phyloP scores from a whole-genome alignment of 305 asterid genomes.

The Striga hermonthica region DNA sequence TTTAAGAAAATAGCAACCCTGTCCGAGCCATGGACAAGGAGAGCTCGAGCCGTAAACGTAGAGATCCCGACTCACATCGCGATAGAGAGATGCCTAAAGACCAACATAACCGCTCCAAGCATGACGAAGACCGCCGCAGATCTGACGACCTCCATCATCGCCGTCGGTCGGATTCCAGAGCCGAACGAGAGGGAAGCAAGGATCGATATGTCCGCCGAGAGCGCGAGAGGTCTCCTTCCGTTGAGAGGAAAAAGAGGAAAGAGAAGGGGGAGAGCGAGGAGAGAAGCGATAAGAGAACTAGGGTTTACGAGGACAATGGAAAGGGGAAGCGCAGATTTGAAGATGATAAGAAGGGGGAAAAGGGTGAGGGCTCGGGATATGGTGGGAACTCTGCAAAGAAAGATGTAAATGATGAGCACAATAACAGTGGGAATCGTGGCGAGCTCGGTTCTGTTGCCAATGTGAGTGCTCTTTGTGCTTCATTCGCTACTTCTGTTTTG shows the following conservation, averaged over 20 bases:
- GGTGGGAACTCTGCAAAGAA: slow-evolving; percentile 39
- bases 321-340: slow-evolving; percentile 60
- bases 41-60: slow-evolving; percentile 45
- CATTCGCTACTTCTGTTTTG: slow-evolving; percentile 1
- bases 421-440: slow-evolving; percentile 26
- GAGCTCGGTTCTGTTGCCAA: slow-evolving; percentile 40
- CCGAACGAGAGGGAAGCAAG: slow-evolving; percentile 56
- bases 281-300: slow-evolving; percentile 62
- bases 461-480: slow-evolving; percentile 44
- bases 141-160: slow-evolving; percentile 46
- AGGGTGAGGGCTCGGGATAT: slow-evolving; percentile 35
- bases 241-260: slow-evolving; percentile 50
- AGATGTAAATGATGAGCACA: slow-evolving; percentile 34
- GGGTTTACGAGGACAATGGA: slow-evolving; percentile 56
- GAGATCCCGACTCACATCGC: slow-evolving; percentile 43
- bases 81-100: slow-evolving; percentile 43
- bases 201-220: slow-evolving; percentile 43
- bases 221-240: slow-evolving; percentile 42
- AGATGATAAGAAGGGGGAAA: slow-evolving; percentile 38
- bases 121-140: slow-evolving; percentile 51
- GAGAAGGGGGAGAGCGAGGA: slow-evolving; percentile 51
- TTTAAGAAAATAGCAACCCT: slow-evolving; percentile 17
- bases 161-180: slow-evolving; percentile 45
- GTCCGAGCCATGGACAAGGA: slow-evolving; percentile 50
- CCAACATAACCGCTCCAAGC: slow-evolving; percentile 50